These are phyloP conservation scores for Hanseniaspora hatyaiensis DNA, from an alignment of 805 yeast genomes.

Conservation along the genomic window DNA sequence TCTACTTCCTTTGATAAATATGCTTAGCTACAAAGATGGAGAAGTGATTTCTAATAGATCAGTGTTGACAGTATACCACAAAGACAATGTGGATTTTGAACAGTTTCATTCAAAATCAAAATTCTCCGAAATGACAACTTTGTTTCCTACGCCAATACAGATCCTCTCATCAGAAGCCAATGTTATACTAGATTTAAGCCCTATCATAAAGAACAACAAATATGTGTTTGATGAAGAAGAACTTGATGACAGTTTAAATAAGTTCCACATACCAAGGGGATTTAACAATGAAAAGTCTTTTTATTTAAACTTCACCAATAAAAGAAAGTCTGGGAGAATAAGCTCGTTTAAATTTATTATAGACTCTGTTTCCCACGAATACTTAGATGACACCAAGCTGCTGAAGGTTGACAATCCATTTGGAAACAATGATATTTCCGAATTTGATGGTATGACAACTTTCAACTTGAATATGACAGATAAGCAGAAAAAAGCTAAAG, in stretches of 20 bases:
- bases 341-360: conserved; percentile 43
- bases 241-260: conserved; percentile 30
- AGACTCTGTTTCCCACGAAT: conserved; percentile 38
- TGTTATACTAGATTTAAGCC: conserved; percentile 51
- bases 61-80: conserved; percentile 27
- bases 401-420: conserved; percentile 22
- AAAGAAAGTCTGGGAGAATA: conserved; percentile 80
- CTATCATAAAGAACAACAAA: conserved; percentile 26
- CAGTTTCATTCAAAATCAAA: conserved; percentile 14
- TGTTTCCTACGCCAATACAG: conserved; percentile 42
- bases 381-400: conserved; percentile 21
- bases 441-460: conserved; percentile 67
- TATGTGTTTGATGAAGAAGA: conserved; percentile 38
- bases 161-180: conserved; percentile 64
- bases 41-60: conserved; percentile 19
- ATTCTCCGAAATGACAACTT: background rate
- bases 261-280: conserved; percentile 40
- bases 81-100: conserved; percentile 32
- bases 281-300: conserved; percentile 39
- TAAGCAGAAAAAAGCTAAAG: conserved; percentile 66
- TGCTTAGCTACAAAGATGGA: background rate
- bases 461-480: conserved; percentile 69
- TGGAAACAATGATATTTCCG: conserved; percentile 24
- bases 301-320: conserved; percentile 42
- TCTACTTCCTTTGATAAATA: background rate